Conservation (phyloP, 306 rosid genomes). For the Trichosanthes cucumerina region DNA sequence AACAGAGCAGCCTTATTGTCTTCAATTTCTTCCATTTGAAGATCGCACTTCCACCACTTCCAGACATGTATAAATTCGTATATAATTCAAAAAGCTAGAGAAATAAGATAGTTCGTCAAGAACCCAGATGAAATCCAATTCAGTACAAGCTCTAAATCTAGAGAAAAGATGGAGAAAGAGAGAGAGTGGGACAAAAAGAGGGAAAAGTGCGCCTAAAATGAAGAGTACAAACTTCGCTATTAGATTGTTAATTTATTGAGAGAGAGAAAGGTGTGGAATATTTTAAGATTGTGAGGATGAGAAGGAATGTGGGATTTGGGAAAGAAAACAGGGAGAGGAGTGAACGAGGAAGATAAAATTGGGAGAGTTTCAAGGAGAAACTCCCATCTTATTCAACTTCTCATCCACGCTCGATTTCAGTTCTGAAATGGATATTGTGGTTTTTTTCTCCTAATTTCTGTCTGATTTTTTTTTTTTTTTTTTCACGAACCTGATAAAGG, state of each 20-base stretch:
- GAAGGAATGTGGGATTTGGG: background rate
- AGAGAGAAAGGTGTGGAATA: background rate
- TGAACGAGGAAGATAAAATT: background rate
- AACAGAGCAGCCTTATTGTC: slow-evolving; percentile 24
- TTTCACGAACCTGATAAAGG: background rate
- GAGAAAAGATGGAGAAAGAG: background rate
- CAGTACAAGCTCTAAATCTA: background rate
- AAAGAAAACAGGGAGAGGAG: background rate
- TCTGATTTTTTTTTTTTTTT: background rate
- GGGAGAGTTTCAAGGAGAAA: slow-evolving; percentile 3
- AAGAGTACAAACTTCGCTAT: background rate
- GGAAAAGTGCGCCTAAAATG: background rate
- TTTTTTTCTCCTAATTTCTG: background rate
- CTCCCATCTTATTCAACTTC: background rate
- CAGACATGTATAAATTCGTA: slow-evolving; percentile 19
- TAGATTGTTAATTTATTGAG: background rate
- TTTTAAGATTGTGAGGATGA: slow-evolving; percentile 7
- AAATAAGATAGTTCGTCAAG: background rate
- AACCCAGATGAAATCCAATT: slow-evolving; percentile 3
- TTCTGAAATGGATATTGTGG: background rate
- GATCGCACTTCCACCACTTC: slow-evolving; percentile 22
- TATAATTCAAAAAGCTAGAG: background rate
- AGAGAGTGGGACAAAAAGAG: background rate
- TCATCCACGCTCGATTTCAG: background rate
- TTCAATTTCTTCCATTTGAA: slow-evolving; percentile 56